A percentile compares a stretch with the other conserved stretches of the same genome.
phyloP scores from a whole-genome alignment of 2,329 filamentous ascomycete genomes.

The Fusarium sp. region DNA sequence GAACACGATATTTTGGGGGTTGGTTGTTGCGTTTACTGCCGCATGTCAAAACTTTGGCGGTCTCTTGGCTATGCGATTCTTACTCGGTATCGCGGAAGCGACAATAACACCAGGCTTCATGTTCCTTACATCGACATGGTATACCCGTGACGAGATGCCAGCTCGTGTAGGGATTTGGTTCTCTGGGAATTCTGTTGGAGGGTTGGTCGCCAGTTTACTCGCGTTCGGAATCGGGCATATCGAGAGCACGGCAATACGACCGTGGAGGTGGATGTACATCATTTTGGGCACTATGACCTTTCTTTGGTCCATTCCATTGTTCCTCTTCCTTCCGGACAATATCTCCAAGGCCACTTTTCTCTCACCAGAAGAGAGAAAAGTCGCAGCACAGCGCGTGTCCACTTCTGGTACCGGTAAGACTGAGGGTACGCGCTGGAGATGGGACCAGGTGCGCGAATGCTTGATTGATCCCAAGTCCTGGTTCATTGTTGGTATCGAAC shows the following conservation, averaged over 20 bases:
- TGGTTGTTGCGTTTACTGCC: constrained; percentile 58
- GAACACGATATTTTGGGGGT: constrained; percentile 64
- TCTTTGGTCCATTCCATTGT: constrained; percentile 62
- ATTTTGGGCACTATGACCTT: constrained; percentile 64
- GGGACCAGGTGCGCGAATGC: constrained; percentile 65
- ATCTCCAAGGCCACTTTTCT: constrained; percentile 70
- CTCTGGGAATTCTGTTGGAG: constrained; percentile 62
- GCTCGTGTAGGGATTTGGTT: constrained; percentile 68
- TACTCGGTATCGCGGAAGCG: constrained; percentile 67
- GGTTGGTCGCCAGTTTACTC: constrained; percentile 61
- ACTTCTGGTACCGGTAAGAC: constrained; percentile 64
- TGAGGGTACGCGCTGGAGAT: constrained; percentile 60
- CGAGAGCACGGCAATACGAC: constrained; percentile 53
- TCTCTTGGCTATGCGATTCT: constrained; percentile 62
- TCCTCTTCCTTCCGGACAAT: constrained; percentile 62
- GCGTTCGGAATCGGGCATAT: constrained; percentile 69
- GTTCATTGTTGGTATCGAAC: constrained; percentile 65
- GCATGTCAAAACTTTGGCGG: constrained; percentile 61
- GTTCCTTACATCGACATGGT: constrained; percentile 67
- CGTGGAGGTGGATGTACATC: constrained; percentile 70
- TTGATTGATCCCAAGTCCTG: constrained; percentile 69
- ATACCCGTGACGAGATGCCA: constrained; percentile 67
- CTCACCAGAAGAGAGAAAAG: constrained; percentile 61
- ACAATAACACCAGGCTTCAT: constrained; percentile 66
- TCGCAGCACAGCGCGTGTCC: constrained; percentile 60